Base-by-base conservation (phyloP, 2,329 filamentous ascomycete genomes). In the Aspergillus pseudoglaucus region DNA sequence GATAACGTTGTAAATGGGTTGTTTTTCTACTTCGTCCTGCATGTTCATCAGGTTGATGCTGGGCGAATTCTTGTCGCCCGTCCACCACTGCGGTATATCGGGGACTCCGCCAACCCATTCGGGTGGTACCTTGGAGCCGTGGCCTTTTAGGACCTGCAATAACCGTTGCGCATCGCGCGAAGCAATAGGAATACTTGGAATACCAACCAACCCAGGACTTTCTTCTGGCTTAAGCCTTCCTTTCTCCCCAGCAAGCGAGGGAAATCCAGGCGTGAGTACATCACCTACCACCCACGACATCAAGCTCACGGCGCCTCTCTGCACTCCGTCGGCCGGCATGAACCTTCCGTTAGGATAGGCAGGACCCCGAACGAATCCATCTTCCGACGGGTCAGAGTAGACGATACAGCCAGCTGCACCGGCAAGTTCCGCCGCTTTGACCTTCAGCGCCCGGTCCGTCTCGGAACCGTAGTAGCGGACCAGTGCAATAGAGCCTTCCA, bases 1-100 rank as follows among this genome's bases (percentile, higher is more conserved):
- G 59, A 95, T 83, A 0, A 97, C 82, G 61, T 98, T 98, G 80
- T 88, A 95, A 52, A 98, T 93, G 5, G 84, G 82, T 66, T 95
- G 88, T 62, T 86, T 78, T 49, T 86, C 80, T 10, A 83, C 79
- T 63, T 95, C 90, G 57, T 95, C 90, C 64, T 95, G 90, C 50
- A 89, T 72, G 65, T 97, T 97, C 67, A 84, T 82, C 20, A 98
- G 75, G 45, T 86, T 84, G 43, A 98, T 87, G 20, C 82, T 76
- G 0, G 90, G 90, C 3, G 88, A 88, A 0, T 79, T 80, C 3
- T 74, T 67, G 61, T 90, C 81, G 27, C 93, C 93, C 3, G 89
- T 88, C 83, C 86, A 95, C 85, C 89, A 96, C 59, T 87, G 80
- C 27, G 75, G 75, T 3, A 93, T 75, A 30, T 88, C 81, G 0